A percentile compares a stretch with the other conserved stretches of the same genome.
phyloP scores from a whole-genome alignment of 805 yeast species.

The Ogataea naganishii region DNA sequence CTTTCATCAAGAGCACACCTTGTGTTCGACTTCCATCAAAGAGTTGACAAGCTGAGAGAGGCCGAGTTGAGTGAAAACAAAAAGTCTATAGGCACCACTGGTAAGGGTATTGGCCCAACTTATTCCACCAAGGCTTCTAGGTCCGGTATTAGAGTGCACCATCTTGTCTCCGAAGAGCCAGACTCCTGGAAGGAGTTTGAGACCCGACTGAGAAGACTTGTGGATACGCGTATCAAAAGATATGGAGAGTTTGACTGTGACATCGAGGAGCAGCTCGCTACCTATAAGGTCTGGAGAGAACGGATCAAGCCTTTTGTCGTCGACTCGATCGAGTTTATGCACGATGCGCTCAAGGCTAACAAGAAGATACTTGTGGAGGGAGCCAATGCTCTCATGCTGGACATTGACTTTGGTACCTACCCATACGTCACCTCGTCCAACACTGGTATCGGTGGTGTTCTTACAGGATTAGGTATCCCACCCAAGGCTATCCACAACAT shows the following conservation, averaged over 20 bases:
- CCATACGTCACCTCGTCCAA: constrained; percentile 94
- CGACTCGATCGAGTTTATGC: constrained; percentile 82
- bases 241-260: constrained; percentile 92
- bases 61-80: constrained; percentile 74
- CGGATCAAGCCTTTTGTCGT: constrained; percentile 82
- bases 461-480: constrained; percentile 95
- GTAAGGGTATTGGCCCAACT: constrained; percentile 98
- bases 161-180: constrained; percentile 80
- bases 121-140: constrained; percentile 95
- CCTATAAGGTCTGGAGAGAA: constrained; percentile 69
- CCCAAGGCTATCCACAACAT: constrained; percentile 73
- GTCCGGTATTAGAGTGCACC: constrained; percentile 95
- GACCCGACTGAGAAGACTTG: constrained; percentile 63
- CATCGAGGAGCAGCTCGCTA: constrained; percentile 66
- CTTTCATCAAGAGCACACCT: constrained; percentile 91
- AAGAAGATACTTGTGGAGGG: constrained; percentile 94
- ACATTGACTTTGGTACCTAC: constrained; percentile 95
- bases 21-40: constrained; percentile 97
- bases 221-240: constrained; percentile 76
- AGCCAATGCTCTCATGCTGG: constrained; percentile 97
- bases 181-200: constrained; percentile 92
- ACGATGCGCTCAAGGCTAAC: constrained; percentile 61
- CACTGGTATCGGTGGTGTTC: constrained; percentile 96
- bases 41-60: constrained; percentile 92
- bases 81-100: constrained; percentile 93